Conservation (phyloP, 805 yeast species). For the Cephaloascus fragrans region DNA sequence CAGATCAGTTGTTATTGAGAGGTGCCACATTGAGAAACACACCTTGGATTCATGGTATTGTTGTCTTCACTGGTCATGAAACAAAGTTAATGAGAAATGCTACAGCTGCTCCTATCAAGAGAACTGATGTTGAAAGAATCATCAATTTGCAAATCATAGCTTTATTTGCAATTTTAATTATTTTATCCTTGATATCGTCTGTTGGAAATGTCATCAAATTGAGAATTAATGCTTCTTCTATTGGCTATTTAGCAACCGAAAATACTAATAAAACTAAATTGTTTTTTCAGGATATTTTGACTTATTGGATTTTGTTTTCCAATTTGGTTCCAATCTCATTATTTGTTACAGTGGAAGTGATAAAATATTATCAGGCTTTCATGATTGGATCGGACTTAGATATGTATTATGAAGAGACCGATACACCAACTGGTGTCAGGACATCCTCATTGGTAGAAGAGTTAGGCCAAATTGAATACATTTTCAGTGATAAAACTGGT, state of each 20-base stretch:
- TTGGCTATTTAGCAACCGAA: conserved; percentile 59
- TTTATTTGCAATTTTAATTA: conserved; percentile 69
- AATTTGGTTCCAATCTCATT: conserved; percentile 95
- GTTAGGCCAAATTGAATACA: conserved; percentile 91
- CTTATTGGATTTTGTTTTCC: conserved; percentile 94
- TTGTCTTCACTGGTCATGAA: conserved; percentile 95
- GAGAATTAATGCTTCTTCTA: conserved; percentile 35
- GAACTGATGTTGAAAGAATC: conserved; percentile 94
- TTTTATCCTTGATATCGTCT: conserved; percentile 71
- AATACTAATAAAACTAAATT: conserved; percentile 59
- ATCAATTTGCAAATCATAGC: conserved; percentile 89
- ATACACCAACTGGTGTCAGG: conserved; percentile 91
- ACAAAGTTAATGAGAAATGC: conserved; percentile 98
- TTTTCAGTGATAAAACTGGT: conserved; percentile 96
- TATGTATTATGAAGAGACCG: conserved; percentile 77
- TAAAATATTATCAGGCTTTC: conserved; percentile 90
- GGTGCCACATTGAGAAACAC: conserved; percentile 96
- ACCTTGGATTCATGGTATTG: conserved; percentile 90
- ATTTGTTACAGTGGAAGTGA: conserved; percentile 92
- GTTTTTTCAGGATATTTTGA: conserved; percentile 80
- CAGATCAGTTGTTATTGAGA: conserved; percentile 85
- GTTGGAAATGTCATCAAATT: conserved; percentile 78
- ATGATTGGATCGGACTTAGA: conserved; percentile 93
- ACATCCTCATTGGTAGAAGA: conserved; percentile 96
- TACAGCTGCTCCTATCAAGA: conserved; percentile 94